Base-by-base conservation (phyloP, 192 early-diverging fungal genomes). In the Entophlyctis luteolus region DNA sequence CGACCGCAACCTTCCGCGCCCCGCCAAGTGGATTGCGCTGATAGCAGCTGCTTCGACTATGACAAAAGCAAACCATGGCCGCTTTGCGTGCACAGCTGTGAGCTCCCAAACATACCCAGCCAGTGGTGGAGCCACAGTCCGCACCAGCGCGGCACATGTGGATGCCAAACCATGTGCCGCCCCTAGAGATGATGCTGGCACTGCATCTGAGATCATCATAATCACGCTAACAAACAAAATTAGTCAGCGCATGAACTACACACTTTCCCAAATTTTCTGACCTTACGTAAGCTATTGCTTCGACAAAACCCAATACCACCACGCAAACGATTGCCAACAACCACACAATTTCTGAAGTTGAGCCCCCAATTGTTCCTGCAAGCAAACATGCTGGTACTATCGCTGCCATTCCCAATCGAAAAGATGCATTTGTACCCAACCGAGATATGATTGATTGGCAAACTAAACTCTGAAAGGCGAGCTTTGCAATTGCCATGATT, bases 141-240 rank as follows among this genome's bases (percentile, higher is more conserved):
- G 32, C 2, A 59, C 55, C n/a, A 42, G 65, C 1, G 78, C 78
- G 5, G 78, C 72, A 49, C 75, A 77, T 4, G 78, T 80, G 32
- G 57, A 39, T 0, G 75, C 75, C 12, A 80, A 38, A 5, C 78
- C 78, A 48, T 80, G 78, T 0, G 70, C 62, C 12, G 73, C 54
- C 10, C 78, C 78, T 39, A 80, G 60, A 2, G 35, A 42, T 2
- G 34, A n/a, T 18, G 69, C 25, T 2, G 63, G 12, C 3, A 67
- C 73, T 1, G 68, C 52, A 34, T 80, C 69, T 0, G 72, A 77
- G 65, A 80, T 80, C 65, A 75, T 55, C 22, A 80, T 37, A 34
- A 80, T 71, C 3, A 76, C 72, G 35, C 70, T 62, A 42, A 42
- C n/a, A 42, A n/a, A 8, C 8, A 12, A 12, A 12, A n/a, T 12